A percentile compares a stretch with the other conserved stretches of the same genome.
These are phyloP conservation scores for Aspergillus phoenicis DNA, from an alignment of 2,329 filamentous ascomycete genomes.

Conservation along the genomic window DNA sequence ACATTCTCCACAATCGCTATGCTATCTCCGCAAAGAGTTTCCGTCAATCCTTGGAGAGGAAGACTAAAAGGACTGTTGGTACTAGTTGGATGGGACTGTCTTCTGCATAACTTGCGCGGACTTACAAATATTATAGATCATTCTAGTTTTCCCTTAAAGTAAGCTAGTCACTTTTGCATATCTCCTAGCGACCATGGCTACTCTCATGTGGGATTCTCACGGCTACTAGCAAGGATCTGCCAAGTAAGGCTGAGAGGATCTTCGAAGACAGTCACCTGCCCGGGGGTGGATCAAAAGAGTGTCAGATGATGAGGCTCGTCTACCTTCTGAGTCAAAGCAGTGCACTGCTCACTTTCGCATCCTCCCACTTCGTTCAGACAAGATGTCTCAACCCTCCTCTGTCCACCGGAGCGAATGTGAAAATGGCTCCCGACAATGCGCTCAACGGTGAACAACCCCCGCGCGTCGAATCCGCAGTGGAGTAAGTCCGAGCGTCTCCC, in stretches of 20 bases:
- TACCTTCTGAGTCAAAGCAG: not conserved
- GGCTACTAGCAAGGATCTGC: not conserved
- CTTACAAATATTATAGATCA: not conserved
- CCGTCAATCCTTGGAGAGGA: too few relatives aligned
- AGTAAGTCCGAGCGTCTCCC: slow-evolving; percentile 26
- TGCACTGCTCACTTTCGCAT: not conserved
- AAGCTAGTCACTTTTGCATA: not conserved
- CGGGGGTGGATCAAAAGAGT: slow-evolving; percentile 3
- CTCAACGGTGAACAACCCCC: not conserved
- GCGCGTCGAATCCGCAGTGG: slow-evolving; percentile 19
- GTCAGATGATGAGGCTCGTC: slow-evolving; percentile 10
- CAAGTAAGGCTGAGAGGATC: slow-evolving; percentile 3
- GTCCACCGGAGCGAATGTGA: not conserved
- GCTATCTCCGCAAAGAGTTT: too few relatives aligned
- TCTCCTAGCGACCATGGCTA: not conserved
- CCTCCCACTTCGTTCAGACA: not conserved
- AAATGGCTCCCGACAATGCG: slow-evolving; percentile 12
- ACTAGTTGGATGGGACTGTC: not conserved
- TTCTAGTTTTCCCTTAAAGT: not conserved
- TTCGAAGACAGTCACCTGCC: slow-evolving; percentile 8
- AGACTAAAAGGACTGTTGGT: not conserved
- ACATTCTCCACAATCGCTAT: too few relatives aligned
- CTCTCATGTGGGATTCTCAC: too few relatives aligned
- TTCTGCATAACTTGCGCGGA: too few relatives aligned
- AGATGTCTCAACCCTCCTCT: not conserved